Evolutionary conservation across 768 basidiomycete genomes (phyloP).

Genomic region (Leccinum rimulosum): DNA sequence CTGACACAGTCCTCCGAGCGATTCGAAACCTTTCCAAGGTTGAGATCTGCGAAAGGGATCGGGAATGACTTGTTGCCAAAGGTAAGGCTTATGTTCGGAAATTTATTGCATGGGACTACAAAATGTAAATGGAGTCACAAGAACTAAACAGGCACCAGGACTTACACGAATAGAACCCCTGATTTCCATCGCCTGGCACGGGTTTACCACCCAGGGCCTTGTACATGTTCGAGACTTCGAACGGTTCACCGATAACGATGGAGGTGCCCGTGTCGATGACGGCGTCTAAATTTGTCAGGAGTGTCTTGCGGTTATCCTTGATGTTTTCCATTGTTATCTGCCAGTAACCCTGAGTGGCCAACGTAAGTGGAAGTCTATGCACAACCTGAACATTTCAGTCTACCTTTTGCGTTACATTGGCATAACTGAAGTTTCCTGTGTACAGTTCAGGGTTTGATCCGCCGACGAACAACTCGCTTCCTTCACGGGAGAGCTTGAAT

Average conservation of each 20-base stretch:
- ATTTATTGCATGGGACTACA: not conserved
- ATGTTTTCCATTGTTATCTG: not conserved
- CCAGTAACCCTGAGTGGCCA: not conserved
- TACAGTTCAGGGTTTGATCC: not conserved
- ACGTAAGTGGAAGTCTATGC: not conserved
- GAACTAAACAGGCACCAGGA: not conserved
- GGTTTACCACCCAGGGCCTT: not conserved
- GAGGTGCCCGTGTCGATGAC: not conserved
- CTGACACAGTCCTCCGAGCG: not conserved
- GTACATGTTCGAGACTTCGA: not conserved
- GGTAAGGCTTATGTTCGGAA: not conserved
- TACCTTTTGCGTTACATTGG: not conserved
- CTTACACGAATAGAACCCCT: not conserved
- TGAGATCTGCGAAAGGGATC: not conserved
- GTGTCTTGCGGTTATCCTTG: not conserved
- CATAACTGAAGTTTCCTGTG: not conserved
- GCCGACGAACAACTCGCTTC: conserved; percentile 16
- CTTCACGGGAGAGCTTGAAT: conserved; percentile 42
- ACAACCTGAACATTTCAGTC: not conserved
- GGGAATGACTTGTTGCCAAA: not conserved
- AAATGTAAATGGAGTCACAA: not conserved
- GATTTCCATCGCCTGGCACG: not conserved
- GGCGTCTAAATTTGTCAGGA: not conserved
- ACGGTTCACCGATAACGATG: not conserved
- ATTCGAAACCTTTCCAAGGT: not conserved